Base-by-base conservation (phyloP, 1,139 yeast species). In the Yamadazyma sp. region DNA sequence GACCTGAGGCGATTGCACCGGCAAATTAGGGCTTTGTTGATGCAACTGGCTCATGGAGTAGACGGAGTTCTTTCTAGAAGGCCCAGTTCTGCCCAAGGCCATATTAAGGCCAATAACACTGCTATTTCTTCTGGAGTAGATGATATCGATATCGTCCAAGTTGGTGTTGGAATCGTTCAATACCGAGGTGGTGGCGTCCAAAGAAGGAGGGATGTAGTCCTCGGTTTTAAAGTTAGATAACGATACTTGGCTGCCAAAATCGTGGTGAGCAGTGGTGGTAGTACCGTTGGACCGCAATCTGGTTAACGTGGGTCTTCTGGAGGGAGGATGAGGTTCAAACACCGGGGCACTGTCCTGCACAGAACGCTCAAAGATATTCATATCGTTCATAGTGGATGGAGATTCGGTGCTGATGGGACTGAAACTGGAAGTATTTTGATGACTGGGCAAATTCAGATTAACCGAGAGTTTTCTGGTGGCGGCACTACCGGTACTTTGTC, bases 181-280 rank as follows among this genome's bases (percentile, higher is more conserved):
- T 26, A 83, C 72, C 33, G 79, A 72, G 3, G 92, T 78, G 18
- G 90, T 76, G 8, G 90, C 90, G 53, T 86, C 95, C 53, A 88
- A 68, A 8, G 89, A 89, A 2, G 96, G 89, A 1, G 95, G 89
- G 35, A 86, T 85, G 50, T 69, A 79, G 58, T 86, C 88, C 55
- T 86, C 76, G 30, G 59, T 62, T 41, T 64, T 63, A 41, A 66
- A 57, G 29, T 62, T 62, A 31, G 56, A 49, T 38, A 61, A 48
- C 16, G 65, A 55, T 31, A 62, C 45, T 20, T 61, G 50, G 16
- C 67, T 57, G 39, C 59, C 59, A 14, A 33, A 33, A 11, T 34
- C 32, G 11, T 24, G 4, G 20, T 15, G 26, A 6, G 24, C 11
- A 42, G 55, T 64, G 10, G 65, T 51, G 39, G 58, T 58, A 41